Evolutionary conservation across 2,329 filamentous ascomycete genomes (phyloP).

Genomic region (Incumbomyces delicatus): DNA sequence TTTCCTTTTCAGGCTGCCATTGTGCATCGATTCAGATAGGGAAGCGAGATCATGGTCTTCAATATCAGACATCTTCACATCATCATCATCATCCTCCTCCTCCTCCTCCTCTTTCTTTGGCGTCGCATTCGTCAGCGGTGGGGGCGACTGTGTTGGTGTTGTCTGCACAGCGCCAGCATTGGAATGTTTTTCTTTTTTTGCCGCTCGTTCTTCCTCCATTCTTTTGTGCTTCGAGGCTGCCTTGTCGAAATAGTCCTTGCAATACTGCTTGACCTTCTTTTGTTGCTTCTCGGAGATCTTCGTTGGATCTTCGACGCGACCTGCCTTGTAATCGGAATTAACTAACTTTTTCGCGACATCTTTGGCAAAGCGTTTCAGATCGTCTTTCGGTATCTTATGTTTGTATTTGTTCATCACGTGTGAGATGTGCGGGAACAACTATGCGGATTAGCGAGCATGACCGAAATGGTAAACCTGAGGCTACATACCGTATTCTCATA

Average conservation of each 20-base stretch:
- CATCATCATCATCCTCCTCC: slow-evolving; percentile 24
- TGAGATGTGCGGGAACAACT: slow-evolving; percentile 80
- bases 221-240: slow-evolving; percentile 66
- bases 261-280: slow-evolving; percentile 72
- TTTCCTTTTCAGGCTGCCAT: slow-evolving; percentile 51
- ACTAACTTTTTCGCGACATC: slow-evolving; percentile 81
- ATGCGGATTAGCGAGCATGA: neutral
- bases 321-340: slow-evolving; percentile 81
- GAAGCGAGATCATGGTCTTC: slow-evolving; percentile 31
- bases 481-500: slow-evolving; percentile 81
- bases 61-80: slow-evolving; percentile 34
- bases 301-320: slow-evolving; percentile 73
- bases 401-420: slow-evolving; percentile 79
- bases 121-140: slow-evolving; percentile 13
- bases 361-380: slow-evolving; percentile 55
- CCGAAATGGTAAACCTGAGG: neutral
- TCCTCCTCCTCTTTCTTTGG: slow-evolving; percentile 12
- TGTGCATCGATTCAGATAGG: slow-evolving; percentile 14
- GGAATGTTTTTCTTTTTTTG: slow-evolving; percentile 27
- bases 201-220: slow-evolving; percentile 55
- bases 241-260: slow-evolving; percentile 78
- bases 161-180: slow-evolving; percentile 17
- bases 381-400: slow-evolving; percentile 74
- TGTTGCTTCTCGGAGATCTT: slow-evolving; percentile 67
- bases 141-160: slow-evolving; percentile 20